Evolutionary conservation across 2,329 filamentous ascomycete genomes (phyloP), one percentile per base, ranked within the genome.

Genomic region (Fusarium lateritium): DNA sequence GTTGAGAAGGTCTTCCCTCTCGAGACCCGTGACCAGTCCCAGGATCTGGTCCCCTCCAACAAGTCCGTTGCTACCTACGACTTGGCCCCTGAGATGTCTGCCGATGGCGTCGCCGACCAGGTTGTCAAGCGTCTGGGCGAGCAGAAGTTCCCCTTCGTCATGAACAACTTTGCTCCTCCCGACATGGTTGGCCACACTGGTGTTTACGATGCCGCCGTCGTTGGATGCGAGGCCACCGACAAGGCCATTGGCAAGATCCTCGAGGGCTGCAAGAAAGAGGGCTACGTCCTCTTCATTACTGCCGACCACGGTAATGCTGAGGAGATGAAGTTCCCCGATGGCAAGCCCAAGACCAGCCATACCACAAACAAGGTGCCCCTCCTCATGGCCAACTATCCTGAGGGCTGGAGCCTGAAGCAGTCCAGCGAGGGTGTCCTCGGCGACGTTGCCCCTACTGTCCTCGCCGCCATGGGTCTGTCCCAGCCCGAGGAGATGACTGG

Each of bases 131-230:
- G 94, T 62, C 91, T 99, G 71, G 88, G 81, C 26, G 93, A 97
- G 81, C 89, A 91, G 77, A 90, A 92, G 78, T 98, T 94, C 83
- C 94, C 96, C 78, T 98, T 99, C 78, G 86, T 99, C 81, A 99
- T 99, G 96, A 98, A 98, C 90, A 99, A 99, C 89, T 98, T 99
- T 82, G 96, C 96, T 42, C 96, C 96, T 42, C 96, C 96, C 19
- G 96, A 99, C 84, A 99, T 99, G 96, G 96, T 99, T 71, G 96
- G 96, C 73, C 96, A 99, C 85, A 99, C 96, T 13, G 96, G 96
- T 78, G 94, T 97, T 64, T 98, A 98, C 83, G 91, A 98, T 75
- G 95, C 96, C 31, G 96, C 96, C 59, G 91, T 99, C 67, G 79
- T 96, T 76, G 96, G 91, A 75, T 91, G 92, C 73, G 86, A 90